A percentile compares a stretch with the other conserved stretches of the same genome.
phyloP scores from a whole-genome alignment of 2,329 filamentous ascomycete genomes.

The Beauveria asiatica region DNA sequence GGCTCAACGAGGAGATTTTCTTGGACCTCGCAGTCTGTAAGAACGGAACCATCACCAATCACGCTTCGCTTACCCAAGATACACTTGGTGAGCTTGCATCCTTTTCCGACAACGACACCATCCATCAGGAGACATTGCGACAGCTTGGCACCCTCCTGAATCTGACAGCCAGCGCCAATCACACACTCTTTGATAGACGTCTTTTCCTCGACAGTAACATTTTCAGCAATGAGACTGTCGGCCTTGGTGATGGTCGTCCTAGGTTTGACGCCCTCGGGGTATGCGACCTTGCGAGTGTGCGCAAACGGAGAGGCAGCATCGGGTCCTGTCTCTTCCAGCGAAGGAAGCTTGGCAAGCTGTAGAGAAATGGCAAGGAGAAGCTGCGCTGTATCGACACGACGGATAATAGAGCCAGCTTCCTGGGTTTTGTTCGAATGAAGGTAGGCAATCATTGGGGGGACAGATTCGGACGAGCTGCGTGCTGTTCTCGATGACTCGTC shows the following conservation, averaged over 20 bases:
- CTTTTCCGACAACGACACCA: constrained; percentile 74
- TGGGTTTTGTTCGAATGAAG: constrained; percentile 53
- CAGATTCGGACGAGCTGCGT: constrained; percentile 16
- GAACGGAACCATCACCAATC: constrained; percentile 70
- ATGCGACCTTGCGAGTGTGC: constrained; percentile 70
- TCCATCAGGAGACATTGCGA: constrained; percentile 91
- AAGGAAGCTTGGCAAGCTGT: constrained; percentile 76
- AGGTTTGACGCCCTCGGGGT: constrained; percentile 71
- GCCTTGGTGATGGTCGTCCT: constrained; percentile 73
- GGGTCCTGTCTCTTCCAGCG: constrained; percentile 53
- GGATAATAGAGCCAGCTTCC: constrained; percentile 55
- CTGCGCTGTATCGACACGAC: constrained; percentile 80
- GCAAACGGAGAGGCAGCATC: constrained; percentile 62
- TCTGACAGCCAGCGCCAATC: constrained; percentile 78
- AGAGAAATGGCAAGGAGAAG: constrained; percentile 76
- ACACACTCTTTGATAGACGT: constrained; percentile 88
- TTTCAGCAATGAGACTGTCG: constrained; percentile 79
- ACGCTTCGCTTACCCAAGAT: constrained; percentile 74
- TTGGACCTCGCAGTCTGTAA: constrained; percentile 88
- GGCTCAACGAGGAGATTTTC: constrained; percentile 80
- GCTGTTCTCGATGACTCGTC: background rate
- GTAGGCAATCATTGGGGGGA: constrained; percentile 75
- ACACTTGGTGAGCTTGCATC: constrained; percentile 78
- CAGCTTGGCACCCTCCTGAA: constrained; percentile 76
- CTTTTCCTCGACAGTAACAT: constrained; percentile 82